Base-by-base conservation (phyloP, 176 grass and related monocot species). In the Carex pumila region DNA sequence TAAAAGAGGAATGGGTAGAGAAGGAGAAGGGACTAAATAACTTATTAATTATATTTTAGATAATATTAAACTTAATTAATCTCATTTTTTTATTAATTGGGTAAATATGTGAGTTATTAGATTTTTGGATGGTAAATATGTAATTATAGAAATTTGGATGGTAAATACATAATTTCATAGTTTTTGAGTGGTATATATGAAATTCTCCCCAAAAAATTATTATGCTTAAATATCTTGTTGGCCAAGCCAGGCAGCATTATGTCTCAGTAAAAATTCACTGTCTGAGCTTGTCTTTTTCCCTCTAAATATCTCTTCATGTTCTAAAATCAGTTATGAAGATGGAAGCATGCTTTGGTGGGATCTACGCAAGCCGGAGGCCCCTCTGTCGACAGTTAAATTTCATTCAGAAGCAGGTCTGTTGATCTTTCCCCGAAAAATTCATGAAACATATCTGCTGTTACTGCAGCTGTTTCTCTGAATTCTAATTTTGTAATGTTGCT, bases 271-370 rank as follows among this genome's bases (percentile, higher is more conserved):
- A 74, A 74, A n/a, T 3, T 12, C 8, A 74, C 4, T 14, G 25
- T 52, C 6, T 25, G 7, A 72, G 68, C 21, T 50, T 19, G 43
- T 52, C 1, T 74, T 12, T 74, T 50, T 52, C 41, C 3, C 21
- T 52, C 12, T 5, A 25, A 70, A 17, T n/a, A 43, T 43, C 14
- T 43, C 15, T 39, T 63, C 5, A 15, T 73, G 63, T 85, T 89
- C 15, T 68, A 74, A 34, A 63, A 84, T 72, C 81, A 98, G 95
- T 91, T 94, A 98, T 76, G 95, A 98, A 86, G 95, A 98, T 89
- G 95, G 95, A 86, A 98, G 92, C 82, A 98, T 92, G 63, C 92
- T 98, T 76, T 94, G 92, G 92, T 98, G 95, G 95, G 95, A 98
- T 89, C 54, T 94, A 83, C 86, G 95, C 62, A 93, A 90, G 41